Evolutionary conservation across 2,329 filamentous ascomycete species (phyloP).

Genomic region (Botrytis medusae): DNA sequence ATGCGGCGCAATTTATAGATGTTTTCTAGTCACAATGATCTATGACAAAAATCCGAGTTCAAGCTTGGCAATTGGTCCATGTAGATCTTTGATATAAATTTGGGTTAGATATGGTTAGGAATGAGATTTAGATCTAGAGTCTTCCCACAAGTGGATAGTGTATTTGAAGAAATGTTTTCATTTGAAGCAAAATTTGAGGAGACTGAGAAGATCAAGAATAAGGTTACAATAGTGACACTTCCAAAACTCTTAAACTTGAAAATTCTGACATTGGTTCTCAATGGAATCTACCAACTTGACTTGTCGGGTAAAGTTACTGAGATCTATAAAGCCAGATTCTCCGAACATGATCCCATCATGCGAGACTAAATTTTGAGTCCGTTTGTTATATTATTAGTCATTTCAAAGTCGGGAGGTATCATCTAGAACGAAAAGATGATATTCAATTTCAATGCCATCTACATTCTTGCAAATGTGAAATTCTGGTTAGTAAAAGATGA

Average conservation of each 20-base stretch:
- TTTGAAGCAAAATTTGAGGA: neutral
- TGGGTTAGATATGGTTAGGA: neutral
- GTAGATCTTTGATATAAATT: neutral
- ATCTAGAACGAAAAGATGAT: neutral
- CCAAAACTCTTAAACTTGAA: neutral
- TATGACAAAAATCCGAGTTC: neutral
- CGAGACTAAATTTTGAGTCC: neutral
- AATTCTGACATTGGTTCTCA: neutral
- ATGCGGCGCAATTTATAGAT: neutral
- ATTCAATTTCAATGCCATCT: neutral
- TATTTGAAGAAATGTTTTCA: neutral
- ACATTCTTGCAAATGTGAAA: neutral
- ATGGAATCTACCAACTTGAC: neutral
- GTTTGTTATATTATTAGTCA: neutral
- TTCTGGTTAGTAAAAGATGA: neutral
- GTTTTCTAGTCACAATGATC: neutral
- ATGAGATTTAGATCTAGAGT: neutral
- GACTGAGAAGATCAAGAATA: rapidly evolving
- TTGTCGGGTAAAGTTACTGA: neutral
- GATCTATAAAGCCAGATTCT: neutral
- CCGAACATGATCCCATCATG: neutral
- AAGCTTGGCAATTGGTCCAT: neutral
- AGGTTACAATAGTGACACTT: no score
- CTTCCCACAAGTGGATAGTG: neutral
- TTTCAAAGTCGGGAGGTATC: rapidly evolving